A percentile compares a stretch with the other conserved stretches of the same genome.
These are phyloP conservation scores for Pyrus pyrifolia DNA, from an alignment of 306 rosid species.

Conservation along the genomic window DNA sequence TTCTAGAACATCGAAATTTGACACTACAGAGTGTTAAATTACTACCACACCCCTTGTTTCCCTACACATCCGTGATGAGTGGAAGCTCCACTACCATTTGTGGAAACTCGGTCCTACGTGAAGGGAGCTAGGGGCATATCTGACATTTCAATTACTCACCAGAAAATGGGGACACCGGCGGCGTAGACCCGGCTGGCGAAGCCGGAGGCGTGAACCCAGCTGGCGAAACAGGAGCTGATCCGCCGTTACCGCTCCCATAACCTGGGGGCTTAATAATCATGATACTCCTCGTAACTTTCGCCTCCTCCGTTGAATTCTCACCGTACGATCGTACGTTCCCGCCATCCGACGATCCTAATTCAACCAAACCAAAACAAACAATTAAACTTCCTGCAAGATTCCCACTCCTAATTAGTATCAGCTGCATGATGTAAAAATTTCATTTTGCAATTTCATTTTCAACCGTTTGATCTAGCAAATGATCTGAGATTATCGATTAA, in stretches of 20 bases:
- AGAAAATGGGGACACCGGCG: slow-evolving; percentile 81
- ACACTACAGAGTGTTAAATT: too few species aligned
- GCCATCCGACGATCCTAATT: slow-evolving; percentile 38
- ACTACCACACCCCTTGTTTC: too few species aligned
- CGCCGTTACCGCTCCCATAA: slow-evolving; percentile 46
- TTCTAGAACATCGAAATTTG: too few species aligned
- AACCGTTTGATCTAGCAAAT: neutral
- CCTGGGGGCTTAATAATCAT: slow-evolving; percentile 82
- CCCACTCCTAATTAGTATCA: neutral
- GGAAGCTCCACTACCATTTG: too few species aligned
- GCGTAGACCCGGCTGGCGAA: slow-evolving; percentile 70
- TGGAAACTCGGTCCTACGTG: neutral
- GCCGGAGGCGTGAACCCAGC: slow-evolving; percentile 41
- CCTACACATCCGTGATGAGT: too few species aligned
- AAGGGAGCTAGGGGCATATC: neutral
- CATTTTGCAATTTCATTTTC: neutral
- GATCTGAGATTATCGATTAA: neutral
- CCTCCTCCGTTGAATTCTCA: slow-evolving; percentile 37
- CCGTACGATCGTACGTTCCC: slow-evolving; percentile 47
- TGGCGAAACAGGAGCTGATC: slow-evolving; percentile 71
- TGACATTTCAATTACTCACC: slow-evolving; percentile 31
- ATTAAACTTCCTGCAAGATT: neutral
- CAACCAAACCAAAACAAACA: slow-evolving; percentile 2
- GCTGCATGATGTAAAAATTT: neutral
- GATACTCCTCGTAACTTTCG: slow-evolving; percentile 67